Base-by-base conservation (phyloP, 805 yeast species). In the Wickerhamomyces bisporus region DNA sequence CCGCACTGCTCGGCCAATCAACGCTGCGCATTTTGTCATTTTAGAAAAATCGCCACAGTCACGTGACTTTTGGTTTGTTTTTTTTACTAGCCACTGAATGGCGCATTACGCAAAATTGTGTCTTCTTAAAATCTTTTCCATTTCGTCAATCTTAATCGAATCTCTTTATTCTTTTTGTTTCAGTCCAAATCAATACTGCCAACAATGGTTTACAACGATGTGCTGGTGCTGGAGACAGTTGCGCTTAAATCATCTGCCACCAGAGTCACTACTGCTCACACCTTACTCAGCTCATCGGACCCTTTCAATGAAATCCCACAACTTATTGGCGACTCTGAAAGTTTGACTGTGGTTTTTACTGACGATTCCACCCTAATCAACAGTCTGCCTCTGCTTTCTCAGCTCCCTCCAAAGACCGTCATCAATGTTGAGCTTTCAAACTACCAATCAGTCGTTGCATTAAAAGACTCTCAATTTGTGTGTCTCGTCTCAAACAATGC, bases 341-440 rank as follows among this genome's bases (percentile, higher is more conserved):
- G 28, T 16, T 4, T 27, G 3, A 13, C 23, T 3, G 38, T 37
- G 7, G 66, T 85, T 18, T 62, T 74, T 36, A 65, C 83, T 2
- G 65, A 70, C 40, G 79, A 86, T 18, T 36, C 53, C 4, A 67
- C 79, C 7, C 55, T 86, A 14, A 65, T 85, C 43, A 66, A 69
- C 29, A 71, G 75, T 40, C 65, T 87, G 38, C 87, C 94, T 13
- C 70, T 69, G 37, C 65, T 87, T 33, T 49, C 58, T 30, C 49
- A 53, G 40, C 64, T 77, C 49, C 49, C 59, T 13, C 18, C n/a
- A 8, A 64, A 75, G 2, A 68, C 75, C 20, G 80, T 82, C n/a
- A 60, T 83, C 38, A 84, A 80, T 52, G 77, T 79, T 26, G 74
- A 76, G 42, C 57, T 83, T 35, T 43, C 67, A n/a, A 96, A 88